Evolutionary conservation across 768 basidiomycete genomes (phyloP).

Genomic region (Mycena floridula): DNA sequence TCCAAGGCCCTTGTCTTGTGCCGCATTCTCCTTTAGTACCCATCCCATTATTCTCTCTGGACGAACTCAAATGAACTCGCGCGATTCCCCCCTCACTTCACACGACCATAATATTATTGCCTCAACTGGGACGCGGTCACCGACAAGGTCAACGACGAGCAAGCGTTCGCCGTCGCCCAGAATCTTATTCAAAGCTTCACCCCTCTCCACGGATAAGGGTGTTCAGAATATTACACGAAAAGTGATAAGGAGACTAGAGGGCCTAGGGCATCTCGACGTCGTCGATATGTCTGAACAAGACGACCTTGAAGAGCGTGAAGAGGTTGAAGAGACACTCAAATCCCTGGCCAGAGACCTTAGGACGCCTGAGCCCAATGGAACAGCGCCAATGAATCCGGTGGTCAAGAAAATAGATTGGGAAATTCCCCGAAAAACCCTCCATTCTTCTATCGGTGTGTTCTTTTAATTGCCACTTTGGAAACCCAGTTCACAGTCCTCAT

Average conservation of each 20-base stretch:
- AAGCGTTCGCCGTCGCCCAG: background rate
- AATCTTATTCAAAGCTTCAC: background rate
- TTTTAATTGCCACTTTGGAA: background rate
- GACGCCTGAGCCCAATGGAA: constrained; percentile 7
- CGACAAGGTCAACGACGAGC: too few relatives aligned
- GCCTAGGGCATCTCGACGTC: constrained; percentile 34
- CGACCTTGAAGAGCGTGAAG: constrained; percentile 26
- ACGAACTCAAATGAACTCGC: too few relatives aligned
- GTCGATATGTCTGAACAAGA: constrained; percentile 24
- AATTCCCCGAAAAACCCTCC: constrained; percentile 81
- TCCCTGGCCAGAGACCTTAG: constrained; percentile 10
- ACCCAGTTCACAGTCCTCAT: constrained; percentile 11
- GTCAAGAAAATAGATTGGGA: constrained; percentile 77
- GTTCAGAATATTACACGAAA: constrained; percentile 42
- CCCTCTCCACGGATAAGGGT: constrained; percentile 21
- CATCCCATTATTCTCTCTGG: too few relatives aligned
- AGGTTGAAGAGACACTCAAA: constrained; percentile 17
- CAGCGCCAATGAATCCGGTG: constrained; percentile 4
- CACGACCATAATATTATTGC: too few relatives aligned
- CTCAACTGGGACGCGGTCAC: too few relatives aligned
- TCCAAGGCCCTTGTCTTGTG: too few relatives aligned
- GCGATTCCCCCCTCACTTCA: too few relatives aligned
- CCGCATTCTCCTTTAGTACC: too few relatives aligned
- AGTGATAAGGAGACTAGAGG: constrained; percentile 42
- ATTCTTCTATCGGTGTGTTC: constrained; percentile 80